Conservation (phyloP, 148 eudicot species). For the Cornus kousa region DNA sequence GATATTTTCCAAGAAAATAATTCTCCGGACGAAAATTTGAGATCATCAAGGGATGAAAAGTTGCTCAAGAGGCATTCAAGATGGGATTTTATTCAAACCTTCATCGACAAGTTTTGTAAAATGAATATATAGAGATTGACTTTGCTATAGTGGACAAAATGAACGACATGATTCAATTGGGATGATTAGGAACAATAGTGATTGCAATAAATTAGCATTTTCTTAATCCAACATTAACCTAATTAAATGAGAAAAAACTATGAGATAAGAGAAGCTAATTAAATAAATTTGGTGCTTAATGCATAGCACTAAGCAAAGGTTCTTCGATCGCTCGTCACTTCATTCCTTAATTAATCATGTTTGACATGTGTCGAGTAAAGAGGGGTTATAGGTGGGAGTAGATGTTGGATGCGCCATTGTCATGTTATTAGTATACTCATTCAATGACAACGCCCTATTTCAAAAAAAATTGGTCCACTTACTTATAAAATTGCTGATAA, state of each 20-base stretch:
- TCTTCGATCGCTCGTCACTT: background rate
- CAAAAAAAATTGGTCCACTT: too few species aligned
- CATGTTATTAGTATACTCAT: too few species aligned
- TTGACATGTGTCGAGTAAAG: background rate
- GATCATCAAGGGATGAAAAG: background rate
- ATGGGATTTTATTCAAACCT: conserved; percentile 14
- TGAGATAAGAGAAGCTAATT: too few species aligned
- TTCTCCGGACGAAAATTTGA: background rate
- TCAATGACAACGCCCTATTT: too few species aligned
- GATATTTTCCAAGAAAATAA: background rate
- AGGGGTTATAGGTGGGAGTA: background rate
- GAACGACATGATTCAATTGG: background rate
- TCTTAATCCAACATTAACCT: background rate
- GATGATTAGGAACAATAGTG: background rate
- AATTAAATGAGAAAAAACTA: background rate
- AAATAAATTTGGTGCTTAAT: background rate
- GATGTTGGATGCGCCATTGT: too few species aligned
- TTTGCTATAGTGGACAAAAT: conserved; percentile 1
- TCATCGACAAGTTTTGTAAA: conserved; percentile 8
- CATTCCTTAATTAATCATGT: background rate
- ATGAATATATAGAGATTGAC: conserved; percentile 14
- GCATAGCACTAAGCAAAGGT: background rate
- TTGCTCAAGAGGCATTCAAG: background rate
- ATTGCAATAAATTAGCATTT: background rate
- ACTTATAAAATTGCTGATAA: too few species aligned